Evolutionary conservation across 106 monocot genomes (phyloP), one percentile per base, ranked within the genome.

Genomic region (Apostasia shenzhenica): DNA sequence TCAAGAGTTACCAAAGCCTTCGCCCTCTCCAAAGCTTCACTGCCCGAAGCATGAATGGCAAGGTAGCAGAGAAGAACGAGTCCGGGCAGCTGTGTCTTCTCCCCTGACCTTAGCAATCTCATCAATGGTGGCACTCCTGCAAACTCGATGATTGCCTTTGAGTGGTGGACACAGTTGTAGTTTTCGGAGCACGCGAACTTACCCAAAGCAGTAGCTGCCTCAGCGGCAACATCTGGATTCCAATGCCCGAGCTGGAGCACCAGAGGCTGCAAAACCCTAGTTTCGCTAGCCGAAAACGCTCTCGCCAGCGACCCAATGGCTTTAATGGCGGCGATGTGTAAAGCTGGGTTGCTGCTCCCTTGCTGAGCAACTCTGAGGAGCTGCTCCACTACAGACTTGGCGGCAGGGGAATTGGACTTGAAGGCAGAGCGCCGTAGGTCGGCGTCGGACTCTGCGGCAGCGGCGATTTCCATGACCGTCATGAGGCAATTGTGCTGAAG

Each of bases 351-450:
- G 65, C 56, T 75, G n/a, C 75, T 76, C 59, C 62, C 59, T 55
- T 76, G 76, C 6, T 14, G 13, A 0, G 62, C 78, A 40, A 81
- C n/a, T 9, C 73, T 59, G 5, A 88, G 72, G 10, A 88, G 81
- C 79, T 88, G 88, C 39, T 74, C 80, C 51, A 81, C 76, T 40
- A 79, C 81, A 1, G 81, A 59, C 51, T 81, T 88, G 38, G 84
- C 78, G 0, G 84, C 84, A 5, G 88, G 81, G 26, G 88, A 81
- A 67, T 79, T 84, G n/a, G 44, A 67, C 71, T 79, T 88, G 78
- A 88, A 88, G 8, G 75, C 81, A 4, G 87, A 81, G 2, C 81
- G 83, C 4, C 83, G 74, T 55, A 88, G 75, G 55, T 88, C 87
- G 7, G 60, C 73, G 8, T 88, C 81, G 11, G 58, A n/a, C 69